Percentiles rank a stretch among this genome's conserved stretches.
These are phyloP conservation scores for Juncus inflexus DNA, from an alignment of 176 grass and related monocot species.

Conservation along the genomic window DNA sequence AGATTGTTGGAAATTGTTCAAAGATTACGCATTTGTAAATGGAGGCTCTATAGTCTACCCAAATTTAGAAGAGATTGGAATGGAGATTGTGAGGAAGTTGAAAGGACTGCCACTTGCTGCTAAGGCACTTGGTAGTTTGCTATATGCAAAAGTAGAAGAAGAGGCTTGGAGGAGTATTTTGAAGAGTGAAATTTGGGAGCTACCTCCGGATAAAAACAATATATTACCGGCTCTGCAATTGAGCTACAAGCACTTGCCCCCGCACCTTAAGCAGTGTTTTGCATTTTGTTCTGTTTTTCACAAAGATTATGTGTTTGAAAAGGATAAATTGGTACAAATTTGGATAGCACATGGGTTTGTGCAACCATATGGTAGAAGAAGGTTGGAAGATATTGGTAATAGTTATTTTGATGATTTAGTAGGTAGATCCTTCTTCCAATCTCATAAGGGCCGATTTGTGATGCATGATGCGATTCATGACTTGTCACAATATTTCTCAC, in stretches of 20 bases:
- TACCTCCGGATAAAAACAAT: conserved; percentile 59
- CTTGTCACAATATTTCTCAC: conserved; percentile 53
- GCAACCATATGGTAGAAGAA: conserved; percentile 35
- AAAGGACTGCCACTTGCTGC: conserved; percentile 72
- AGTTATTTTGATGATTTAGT: conserved; percentile 67
- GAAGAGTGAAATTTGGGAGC: conserved; percentile 71
- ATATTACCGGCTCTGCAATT: conserved; percentile 72
- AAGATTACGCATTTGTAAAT: conserved; percentile 58
- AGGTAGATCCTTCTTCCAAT: conserved; percentile 71
- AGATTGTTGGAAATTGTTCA: conserved; percentile 76
- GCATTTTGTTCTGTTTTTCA: conserved; percentile 70
- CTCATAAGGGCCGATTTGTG: conserved; percentile 51
- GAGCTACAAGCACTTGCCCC: conserved; percentile 67
- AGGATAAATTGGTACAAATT: conserved; percentile 47
- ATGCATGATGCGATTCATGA: conserved; percentile 90
- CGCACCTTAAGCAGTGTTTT: conserved; percentile 65
- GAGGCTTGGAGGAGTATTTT: conserved; percentile 58
- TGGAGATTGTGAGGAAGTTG: conserved; percentile 68
- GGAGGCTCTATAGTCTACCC: conserved; percentile 40
- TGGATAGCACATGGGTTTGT: conserved; percentile 76
- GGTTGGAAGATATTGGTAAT: conserved; percentile 53
- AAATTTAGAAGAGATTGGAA: conserved; percentile 62
- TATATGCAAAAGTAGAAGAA: conserved; percentile 42
- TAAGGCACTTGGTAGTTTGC: conserved; percentile 67
- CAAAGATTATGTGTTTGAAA: conserved; percentile 72